Evolutionary conservation across 768 basidiomycete species (phyloP), one percentile per base, ranked within the genome.

Genomic region (Auricularia auricula-judae): DNA sequence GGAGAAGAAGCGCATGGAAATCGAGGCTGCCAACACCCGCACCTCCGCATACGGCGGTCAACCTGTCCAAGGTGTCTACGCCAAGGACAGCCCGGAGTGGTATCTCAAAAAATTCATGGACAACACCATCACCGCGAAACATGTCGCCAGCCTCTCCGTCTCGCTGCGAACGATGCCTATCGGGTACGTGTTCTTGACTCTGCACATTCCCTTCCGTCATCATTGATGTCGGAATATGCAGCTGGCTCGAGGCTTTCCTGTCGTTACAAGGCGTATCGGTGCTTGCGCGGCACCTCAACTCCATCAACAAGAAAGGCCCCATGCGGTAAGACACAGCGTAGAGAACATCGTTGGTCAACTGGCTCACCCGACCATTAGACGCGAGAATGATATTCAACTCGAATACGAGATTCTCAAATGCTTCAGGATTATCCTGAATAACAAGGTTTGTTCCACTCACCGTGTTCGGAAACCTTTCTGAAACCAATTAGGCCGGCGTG

Each of bases 351-450:
- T 29, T 29, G 29, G 29, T 29, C 29, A 29, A 29, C 29, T 29
- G 29, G 29, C 29, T 29, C 29, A 29, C 29, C 47, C 18, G 14
- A 51, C 47, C 11, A 21, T 51, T 64, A 88, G 87, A 65, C 80
- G 82, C 53, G 85, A 85, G 61, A 73, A 75, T 18, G 93, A 98
- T 70, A 80, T 83, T 42, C 73, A 76, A 14, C 76, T 97, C 29
- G 96, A 98, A 74, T 85, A 91, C 62, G 96, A 98, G 76, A 78
- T 95, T 62, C 83, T 89, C 65, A 96, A 93, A 74, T 93, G 91
- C 73, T 74, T 98, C 66, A 88, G 85, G 71, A 84, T 84, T 34
- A 88, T 96, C 34, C 78, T 97, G 47, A 95, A 95, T 70, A 81
- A 76, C 69, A 71, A 72, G 61, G 86, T 86, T 42, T 75, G 36